Base-by-base conservation (phyloP, 1,139 yeast genomes). In the Blastobotrys persicus region DNA sequence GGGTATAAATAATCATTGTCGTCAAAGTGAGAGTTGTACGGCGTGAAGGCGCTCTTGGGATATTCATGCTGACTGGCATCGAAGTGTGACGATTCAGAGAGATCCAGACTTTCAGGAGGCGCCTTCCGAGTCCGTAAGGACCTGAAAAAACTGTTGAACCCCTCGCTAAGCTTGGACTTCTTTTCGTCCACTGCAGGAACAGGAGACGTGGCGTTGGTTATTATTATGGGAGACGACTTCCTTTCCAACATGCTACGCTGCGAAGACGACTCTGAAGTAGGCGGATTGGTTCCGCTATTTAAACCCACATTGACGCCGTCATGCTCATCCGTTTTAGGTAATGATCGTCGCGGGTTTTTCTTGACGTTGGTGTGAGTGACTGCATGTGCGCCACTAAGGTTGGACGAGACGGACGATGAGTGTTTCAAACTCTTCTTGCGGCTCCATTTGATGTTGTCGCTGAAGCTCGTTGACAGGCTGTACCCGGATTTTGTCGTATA, bases 1-100 rank as follows among this genome's bases (percentile, higher is more conserved):
- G 60, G 58, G 48, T 54, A 59, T 20, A 34, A 16, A 5, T 28
- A 23, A 5, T 19, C 31, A 18, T 31, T 20, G 28, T 31, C 37
- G 12, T 31, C 12, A 16, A 19, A 19, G 19, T 14, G 19, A 13
- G 34, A n/a, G 4, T 19, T 17, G n/a, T 37, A 37, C 2, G 41
- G 41, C 13, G 41, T 37, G 28, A 37, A 9, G 4, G 41, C 41
- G 13, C 41, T 37, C 41, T 37, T 37, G 6, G 41, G 41, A 12
- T 37, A 37, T 37, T 37, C 41, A 31, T 9, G 11, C 14, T 37
- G 17, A 37, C 19, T 19, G 26, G 3, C 19, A 13, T 18, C 28
- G 4, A 37, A 11, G 4, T 13, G 7, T 12, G 14, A 31, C n/a
- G n/a, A 6, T 11, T 18, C 14, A 14, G 16, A 17, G 26, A 37